Evolutionary conservation across 768 basidiomycete species (phyloP).

Genomic region (Phylloporus rhodoxanthus): DNA sequence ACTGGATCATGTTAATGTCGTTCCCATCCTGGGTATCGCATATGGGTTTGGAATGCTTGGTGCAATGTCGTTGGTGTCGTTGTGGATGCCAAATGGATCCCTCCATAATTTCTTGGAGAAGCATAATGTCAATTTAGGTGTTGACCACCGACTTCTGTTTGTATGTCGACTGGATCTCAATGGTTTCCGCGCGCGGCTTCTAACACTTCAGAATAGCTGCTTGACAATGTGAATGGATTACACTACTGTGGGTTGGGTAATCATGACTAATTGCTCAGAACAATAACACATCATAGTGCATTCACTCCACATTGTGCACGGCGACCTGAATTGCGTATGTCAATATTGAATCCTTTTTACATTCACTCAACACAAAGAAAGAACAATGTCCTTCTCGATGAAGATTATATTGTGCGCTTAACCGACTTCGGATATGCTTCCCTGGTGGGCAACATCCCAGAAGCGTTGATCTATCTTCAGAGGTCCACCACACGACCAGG

Average conservation of each 20-base stretch:
- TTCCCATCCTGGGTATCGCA: conserved; percentile 26
- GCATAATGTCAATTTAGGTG: neutral
- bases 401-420: conserved; percentile 31
- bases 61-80: conserved; percentile 25
- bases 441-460: conserved; percentile 3
- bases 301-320: conserved; percentile 11
- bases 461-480: conserved; percentile 3
- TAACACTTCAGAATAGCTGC: conserved; percentile 13
- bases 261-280: neutral
- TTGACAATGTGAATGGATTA: conserved; percentile 12
- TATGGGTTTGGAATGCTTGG: conserved; percentile 22
- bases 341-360: too few relatives aligned
- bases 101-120: conserved; percentile 17
- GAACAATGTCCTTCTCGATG: conserved; percentile 16
- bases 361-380: neutral
- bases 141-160: conserved; percentile 7
- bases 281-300: conserved; percentile 8
- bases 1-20: conserved; percentile 21
- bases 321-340: conserved; percentile 16
- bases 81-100: conserved; percentile 27
- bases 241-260: conserved; percentile 5
- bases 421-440: conserved; percentile 42
- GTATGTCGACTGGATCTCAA: conserved; percentile 4
- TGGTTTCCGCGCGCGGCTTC: conserved; percentile 1
- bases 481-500: conserved; percentile 25